These are phyloP conservation scores for Tinospora cordifolia DNA, from an alignment of 164 flowering plant genomes.

Conservation along the genomic window DNA sequence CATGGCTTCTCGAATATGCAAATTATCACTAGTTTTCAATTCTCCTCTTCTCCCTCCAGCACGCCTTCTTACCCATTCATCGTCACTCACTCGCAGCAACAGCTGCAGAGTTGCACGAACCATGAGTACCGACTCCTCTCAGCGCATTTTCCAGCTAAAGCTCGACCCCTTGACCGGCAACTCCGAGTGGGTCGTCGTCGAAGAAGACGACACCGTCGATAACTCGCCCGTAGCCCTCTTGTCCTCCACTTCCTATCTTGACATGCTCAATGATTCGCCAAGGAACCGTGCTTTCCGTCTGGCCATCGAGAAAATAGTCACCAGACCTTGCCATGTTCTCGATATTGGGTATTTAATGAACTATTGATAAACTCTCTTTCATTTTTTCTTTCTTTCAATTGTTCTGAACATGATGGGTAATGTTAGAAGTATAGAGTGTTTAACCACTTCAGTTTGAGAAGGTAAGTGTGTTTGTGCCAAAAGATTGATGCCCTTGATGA, in stretches of 20 bases:
- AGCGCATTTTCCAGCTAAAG: conserved; percentile 65
- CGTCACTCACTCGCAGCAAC: conserved; percentile 5
- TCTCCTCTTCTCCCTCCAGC: background rate
- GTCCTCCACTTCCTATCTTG: conserved; percentile 82
- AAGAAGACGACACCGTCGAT: conserved; percentile 23
- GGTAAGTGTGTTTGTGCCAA: background rate
- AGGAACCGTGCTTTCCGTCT: conserved; percentile 60
- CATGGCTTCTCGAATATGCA: conserved; percentile 19
- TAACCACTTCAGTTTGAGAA: no score
- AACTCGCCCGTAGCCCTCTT: conserved; percentile 31
- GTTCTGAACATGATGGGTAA: background rate
- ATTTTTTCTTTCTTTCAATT: background rate
- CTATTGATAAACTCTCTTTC: no score
- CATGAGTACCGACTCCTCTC: conserved; percentile 40
- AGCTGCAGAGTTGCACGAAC: conserved; percentile 13
- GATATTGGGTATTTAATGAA: conserved; percentile 68
- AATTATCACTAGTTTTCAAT: conserved; percentile 14
- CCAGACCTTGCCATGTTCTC: conserved; percentile 71
- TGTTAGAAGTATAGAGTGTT: no score
- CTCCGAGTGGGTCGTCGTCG: conserved; percentile 81
- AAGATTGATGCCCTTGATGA: background rate
- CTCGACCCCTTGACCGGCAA: conserved; percentile 71
- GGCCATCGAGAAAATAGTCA: conserved; percentile 71
- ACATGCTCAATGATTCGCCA: conserved; percentile 85
- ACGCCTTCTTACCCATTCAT: conserved; percentile 8